Base-by-base conservation (phyloP, 139 green algal genomes). In the Chlorella sp. region DNA sequence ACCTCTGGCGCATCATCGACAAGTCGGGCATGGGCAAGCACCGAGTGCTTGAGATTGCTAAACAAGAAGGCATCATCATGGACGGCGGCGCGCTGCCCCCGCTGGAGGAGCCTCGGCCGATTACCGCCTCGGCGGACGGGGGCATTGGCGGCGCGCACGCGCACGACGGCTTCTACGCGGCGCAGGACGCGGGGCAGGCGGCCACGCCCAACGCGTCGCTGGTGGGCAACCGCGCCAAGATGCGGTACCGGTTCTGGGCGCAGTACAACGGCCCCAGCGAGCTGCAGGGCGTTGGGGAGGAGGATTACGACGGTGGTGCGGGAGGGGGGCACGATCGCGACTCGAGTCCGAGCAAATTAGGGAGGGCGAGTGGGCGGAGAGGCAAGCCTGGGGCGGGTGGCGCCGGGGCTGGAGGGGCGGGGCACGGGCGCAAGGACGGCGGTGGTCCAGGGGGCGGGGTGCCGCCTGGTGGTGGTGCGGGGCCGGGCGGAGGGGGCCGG, bases 1-100 rank as follows among this genome's bases (percentile, higher is more conserved):
- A 90, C 77, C 73, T 92, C 23, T 91, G 85, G 88, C 70, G 51
- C n/a, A 86, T 91, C 50, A 75, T 91, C 27, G 77, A 86, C 33
- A 79, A 82, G 27, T 76, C 63, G 1, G 81, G 72, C 3, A 79
- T 86, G 34, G 76, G 71, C 35, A 62, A 76, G 30, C 67, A 83
- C 55, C 33, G 71, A 3, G 70, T 86, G 34, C n/a, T 83, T 31
- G 76, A 82, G 17, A 72, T 86, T 3, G 80, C 80, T 42, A 62
- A 69, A 22, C 36, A 67, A 23, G 72, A 88, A 74, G 83, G 83
- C 65, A 88, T 88, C 72, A 70, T 86, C 24, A 81, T 88, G 83
- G 73, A 85, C 32, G 79, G 79, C 23, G 74, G 81, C 24, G 32
- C 71, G n/a, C 49, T 79, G 67, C 74, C n/a, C n/a, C n/a, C 73